Evolutionary conservation across 441 rosid species (phyloP).

Genomic region (Aleurites moluccanus): DNA sequence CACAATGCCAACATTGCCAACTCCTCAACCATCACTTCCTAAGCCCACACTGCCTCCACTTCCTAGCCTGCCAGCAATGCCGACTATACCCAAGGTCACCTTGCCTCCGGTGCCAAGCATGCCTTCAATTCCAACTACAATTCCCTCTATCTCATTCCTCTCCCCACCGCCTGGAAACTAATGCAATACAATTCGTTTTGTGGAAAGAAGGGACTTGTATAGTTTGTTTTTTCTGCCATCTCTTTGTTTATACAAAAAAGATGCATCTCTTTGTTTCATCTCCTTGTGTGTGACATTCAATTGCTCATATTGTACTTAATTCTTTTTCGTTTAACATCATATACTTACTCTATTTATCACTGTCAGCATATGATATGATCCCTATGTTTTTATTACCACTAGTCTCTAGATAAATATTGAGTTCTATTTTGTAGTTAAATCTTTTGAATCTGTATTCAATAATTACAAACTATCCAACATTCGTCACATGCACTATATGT

Average conservation of each 20-base stretch:
- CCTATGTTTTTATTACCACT: background rate
- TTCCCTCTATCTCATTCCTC: constrained; percentile 6
- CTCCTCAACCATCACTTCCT: background rate
- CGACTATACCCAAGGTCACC: background rate
- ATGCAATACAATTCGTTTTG: no score
- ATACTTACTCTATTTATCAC: no score
- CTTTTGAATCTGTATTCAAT: no score
- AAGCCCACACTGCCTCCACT: background rate
- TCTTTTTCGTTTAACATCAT: no score
- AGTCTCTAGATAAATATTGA: background rate
- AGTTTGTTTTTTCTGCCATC: background rate
- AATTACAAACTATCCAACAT: no score
- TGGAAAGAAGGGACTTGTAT: background rate
- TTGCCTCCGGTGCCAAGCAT: constrained; percentile 19
- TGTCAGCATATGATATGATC: background rate
- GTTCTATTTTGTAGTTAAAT: background rate
- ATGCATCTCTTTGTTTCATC: background rate
- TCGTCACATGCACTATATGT: background rate
- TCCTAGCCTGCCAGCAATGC: background rate
- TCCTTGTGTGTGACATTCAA: background rate
- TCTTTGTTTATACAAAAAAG: no score
- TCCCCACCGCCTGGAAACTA: constrained; percentile 10
- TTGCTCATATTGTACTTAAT: no score
- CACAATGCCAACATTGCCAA: background rate
- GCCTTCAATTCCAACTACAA: background rate